Base-by-base conservation (phyloP, 148 eudicot genomes). In the Diospyros lotus region DNA sequence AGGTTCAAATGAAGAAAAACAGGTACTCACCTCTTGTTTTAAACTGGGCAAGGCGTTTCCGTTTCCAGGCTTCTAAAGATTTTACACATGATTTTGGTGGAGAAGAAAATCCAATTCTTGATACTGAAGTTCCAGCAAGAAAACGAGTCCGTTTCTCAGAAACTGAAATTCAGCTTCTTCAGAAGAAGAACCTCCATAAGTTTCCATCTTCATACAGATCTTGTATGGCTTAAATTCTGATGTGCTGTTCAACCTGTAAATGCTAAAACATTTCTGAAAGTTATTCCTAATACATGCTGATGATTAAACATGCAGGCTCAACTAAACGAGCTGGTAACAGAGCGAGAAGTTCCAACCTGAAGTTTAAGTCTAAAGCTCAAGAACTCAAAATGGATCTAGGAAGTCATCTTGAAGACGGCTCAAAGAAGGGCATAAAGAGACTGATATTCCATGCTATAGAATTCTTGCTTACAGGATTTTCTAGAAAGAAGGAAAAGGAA, bases 381-480 rank as follows among this genome's bases (percentile, higher is more conserved):
- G 88, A 84, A 76, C 77, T 80, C 40, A 84, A 85, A 78, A 86
- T 80, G 66, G 78, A 71, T 79, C 92, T 74, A 54, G 80, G 80
- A 70, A 84, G 63, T 28, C 76, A 69, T 64, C 76, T 52, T 72
- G 64, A 43, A 58, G 81, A 82, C 77, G 83, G 75, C 75, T 75
- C 88, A 80, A 76, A 85, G 80, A 76, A 28, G 28, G 28, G 28
- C 28, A 28, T 28, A 28, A 28, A 28, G 28, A 28, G 28, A 28
- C 50, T 72, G 66, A 74, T 94, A 79, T 89, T 94, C 72, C 91
- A 74, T 72, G 84, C 87, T 48, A 69, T 89, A 64, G 88, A 90
- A 63, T 94, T 94, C 82, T 82, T 94, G 81, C 83, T 94, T 2
- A 91, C 97, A 41, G 97, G 98, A 75, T 86, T 91, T 80, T 84